Evolutionary conservation across 2,329 filamentous ascomycete species (phyloP), one percentile per base, ranked within the genome.

Genomic region (Aspergillus flavus): DNA sequence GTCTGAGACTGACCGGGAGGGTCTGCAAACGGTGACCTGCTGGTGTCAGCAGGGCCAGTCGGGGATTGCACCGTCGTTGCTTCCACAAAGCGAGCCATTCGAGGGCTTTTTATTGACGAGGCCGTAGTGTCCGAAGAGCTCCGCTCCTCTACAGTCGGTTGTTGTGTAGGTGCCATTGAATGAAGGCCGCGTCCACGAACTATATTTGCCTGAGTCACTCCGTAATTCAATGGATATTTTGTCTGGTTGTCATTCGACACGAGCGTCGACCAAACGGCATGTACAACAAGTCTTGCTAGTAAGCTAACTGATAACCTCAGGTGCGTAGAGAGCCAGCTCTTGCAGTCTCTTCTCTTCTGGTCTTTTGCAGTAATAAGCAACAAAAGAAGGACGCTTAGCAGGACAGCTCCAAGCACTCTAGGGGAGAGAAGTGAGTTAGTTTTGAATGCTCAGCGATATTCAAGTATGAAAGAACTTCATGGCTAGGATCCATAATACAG

Each of bases 21-120:
- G 62, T 87, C 83, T 65, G 80, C 77, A 71, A 87, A 86, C 6
- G 84, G 83, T n/a, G 81, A 82, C 58, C 72, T 71, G 45, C 70
- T 71, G 69, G 73, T 71, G 65, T 82, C 78, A 48, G 78, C 74
- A 30, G 79, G 79, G 64, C 84, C 85, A 68, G 87, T 81, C 50
- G 87, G 87, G 30, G 87, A 89, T 72, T 88, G 80, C 61, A 89
- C 85, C 26, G 86, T 83, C 54, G 87, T 89, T 46, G 86, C 87
- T 80, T 90, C 87, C 43, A 86, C 87, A 72, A 90, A 89, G 70
- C 87, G 85, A 72, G 87, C 82, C 62, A 83, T 84, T 63, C 87
- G 81, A 58, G 86, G 85, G 60, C 85, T 82, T 73, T 81, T 85
- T 61, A 84, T 55, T 23, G 77, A 77, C 6, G 75, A 71, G 32